These are phyloP conservation scores for Trifolium dubium DNA, from an alignment of 306 rosid genomes.

Conservation along the genomic window DNA sequence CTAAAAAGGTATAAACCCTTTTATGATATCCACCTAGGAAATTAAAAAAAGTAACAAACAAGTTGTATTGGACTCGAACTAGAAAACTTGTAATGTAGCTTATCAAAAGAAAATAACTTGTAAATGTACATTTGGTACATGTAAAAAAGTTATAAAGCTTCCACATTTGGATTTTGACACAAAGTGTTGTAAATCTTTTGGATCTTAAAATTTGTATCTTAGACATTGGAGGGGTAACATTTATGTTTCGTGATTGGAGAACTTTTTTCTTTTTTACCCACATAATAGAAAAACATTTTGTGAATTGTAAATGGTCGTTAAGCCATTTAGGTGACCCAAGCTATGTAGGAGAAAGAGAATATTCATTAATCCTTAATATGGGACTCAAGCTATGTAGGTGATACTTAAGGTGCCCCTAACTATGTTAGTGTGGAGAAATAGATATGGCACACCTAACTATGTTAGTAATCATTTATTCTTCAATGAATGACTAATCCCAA, in stretches of 20 bases:
- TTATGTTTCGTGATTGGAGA: not conserved
- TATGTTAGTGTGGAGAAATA: too few relatives aligned
- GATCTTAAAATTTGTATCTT: constrained; percentile 20
- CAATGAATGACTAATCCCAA: too few relatives aligned
- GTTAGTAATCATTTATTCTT: too few relatives aligned
- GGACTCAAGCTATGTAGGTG: too few relatives aligned
- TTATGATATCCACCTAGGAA: constrained; percentile 47
- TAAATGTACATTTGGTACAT: constrained; percentile 3
- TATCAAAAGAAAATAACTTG: not conserved
- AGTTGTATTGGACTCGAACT: constrained; percentile 15
- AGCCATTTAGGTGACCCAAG: too few relatives aligned
- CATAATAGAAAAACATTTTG: too few relatives aligned
- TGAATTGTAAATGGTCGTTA: too few relatives aligned
- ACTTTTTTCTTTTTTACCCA: not conserved
- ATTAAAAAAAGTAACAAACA: constrained; percentile 17
- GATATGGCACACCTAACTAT: too few relatives aligned
- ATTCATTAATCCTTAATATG: too few relatives aligned
- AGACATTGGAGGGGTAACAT: constrained; percentile 12
- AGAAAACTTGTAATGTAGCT: not conserved
- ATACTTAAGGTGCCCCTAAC: too few relatives aligned
- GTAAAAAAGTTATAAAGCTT: constrained; percentile 19
- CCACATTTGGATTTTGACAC: not conserved
- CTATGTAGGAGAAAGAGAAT: too few relatives aligned
- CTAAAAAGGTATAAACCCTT: constrained; percentile 45
- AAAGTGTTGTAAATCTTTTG: constrained; percentile 20